A percentile compares a stretch with the other conserved stretches of the same genome.
Evolutionary conservation across 768 basidiomycete genomes (phyloP).

Genomic region (Kwoniella europaea): DNA sequence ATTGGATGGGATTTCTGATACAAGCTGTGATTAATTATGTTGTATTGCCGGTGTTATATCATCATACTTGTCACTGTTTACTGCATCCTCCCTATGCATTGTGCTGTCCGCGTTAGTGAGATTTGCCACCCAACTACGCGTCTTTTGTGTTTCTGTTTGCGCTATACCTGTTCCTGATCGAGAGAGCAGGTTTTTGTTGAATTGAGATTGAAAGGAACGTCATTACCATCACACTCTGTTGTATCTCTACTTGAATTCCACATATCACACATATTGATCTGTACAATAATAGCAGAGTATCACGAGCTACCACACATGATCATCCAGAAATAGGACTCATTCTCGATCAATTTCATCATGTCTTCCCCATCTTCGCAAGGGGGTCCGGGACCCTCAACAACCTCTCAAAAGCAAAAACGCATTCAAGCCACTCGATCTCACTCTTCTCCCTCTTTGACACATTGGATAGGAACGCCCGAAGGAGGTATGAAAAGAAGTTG

Average conservation of each 20-base stretch:
- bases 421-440: slow-evolving; percentile 8
- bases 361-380: not conserved
- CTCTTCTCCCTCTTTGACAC: slow-evolving; percentile 14
- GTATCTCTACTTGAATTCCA: not conserved
- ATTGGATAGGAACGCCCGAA: slow-evolving; percentile 13
- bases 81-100: no score
- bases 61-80: no score
- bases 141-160: not conserved
- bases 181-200: not conserved
- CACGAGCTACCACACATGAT: not conserved
- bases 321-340: not conserved
- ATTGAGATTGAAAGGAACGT: not conserved
- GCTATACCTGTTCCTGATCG: slow-evolving; percentile 2
- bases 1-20: no score
- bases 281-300: no score
- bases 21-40: no score
- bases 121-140: slow-evolving; percentile 11
- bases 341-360: not conserved
- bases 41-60: no score
- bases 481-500: slow-evolving; percentile 19
- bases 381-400: not conserved
- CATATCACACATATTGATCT: not conserved
- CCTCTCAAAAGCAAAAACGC: not conserved
- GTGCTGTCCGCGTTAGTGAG: no score
- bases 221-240: not conserved